These are phyloP conservation scores for Plasmodium cynomolgi DNA, from an alignment of 169 alveolate genomes.

Conservation along the genomic window DNA sequence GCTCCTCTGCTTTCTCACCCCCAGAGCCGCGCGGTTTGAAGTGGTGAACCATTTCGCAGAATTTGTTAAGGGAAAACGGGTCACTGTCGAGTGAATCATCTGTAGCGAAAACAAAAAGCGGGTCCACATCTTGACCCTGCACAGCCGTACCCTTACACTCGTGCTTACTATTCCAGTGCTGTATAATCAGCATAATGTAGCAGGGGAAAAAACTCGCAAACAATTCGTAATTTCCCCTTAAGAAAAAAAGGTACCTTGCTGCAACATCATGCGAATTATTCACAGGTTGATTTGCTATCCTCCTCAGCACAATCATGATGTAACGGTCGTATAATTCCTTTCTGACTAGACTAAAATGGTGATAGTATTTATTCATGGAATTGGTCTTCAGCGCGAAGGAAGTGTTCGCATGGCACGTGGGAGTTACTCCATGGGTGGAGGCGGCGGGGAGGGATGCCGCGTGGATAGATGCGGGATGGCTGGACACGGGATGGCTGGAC, in stretches of 20 bases:
- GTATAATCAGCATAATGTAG: slow-evolving; percentile 43
- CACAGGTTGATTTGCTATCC: slow-evolving; percentile 28
- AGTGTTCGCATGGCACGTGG: neutral
- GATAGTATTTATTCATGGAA: slow-evolving; percentile 66
- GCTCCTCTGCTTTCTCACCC: slow-evolving; percentile 21
- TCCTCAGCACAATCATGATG: slow-evolving; percentile 63
- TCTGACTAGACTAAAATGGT: slow-evolving; percentile 53
- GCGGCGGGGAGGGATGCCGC: neutral
- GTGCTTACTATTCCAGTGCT: slow-evolving; percentile 36
- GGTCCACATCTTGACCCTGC: neutral
- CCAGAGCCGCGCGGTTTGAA: neutral
- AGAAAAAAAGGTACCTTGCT: slow-evolving; percentile 41
- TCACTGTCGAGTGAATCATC: neutral
- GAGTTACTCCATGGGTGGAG: neutral
- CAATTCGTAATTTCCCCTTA: slow-evolving; percentile 56
- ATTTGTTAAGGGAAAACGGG: slow-evolving; percentile 29
- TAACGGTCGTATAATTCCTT: slow-evolving; percentile 70
- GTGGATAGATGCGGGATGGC: neutral
- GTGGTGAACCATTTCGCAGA: slow-evolving; percentile 17
- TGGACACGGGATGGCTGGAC: neutral
- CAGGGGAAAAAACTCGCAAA: slow-evolving; percentile 61
- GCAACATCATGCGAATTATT: neutral
- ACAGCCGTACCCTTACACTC: neutral
- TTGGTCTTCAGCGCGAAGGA: slow-evolving; percentile 40
- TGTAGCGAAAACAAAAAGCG: neutral